These are phyloP conservation scores for Nemania abortiva DNA, from an alignment of 2,329 filamentous ascomycete species.

Conservation along the genomic window DNA sequence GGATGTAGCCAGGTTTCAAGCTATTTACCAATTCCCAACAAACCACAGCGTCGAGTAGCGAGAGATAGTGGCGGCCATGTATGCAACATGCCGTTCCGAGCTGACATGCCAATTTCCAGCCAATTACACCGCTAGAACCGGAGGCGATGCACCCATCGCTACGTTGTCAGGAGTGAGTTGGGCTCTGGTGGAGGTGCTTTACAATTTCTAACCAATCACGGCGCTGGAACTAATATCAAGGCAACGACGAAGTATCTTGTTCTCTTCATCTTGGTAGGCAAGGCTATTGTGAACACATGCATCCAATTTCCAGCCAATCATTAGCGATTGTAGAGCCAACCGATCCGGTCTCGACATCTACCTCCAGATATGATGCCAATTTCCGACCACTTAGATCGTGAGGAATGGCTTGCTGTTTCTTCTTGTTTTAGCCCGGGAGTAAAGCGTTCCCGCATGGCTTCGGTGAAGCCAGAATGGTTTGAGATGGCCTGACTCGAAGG, in stretches of 20 bases:
- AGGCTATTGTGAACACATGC: background rate
- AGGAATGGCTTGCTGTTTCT: too few species aligned
- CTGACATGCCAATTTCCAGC: background rate
- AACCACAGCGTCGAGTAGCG: background rate
- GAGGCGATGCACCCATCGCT: too few species aligned
- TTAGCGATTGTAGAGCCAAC: too few species aligned
- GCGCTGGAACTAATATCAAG: background rate
- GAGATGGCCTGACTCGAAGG: too few species aligned
- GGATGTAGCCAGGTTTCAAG: too few species aligned
- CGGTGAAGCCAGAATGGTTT: background rate
- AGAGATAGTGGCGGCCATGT: too few species aligned
- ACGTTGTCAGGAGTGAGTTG: too few species aligned
- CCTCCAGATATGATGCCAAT: too few species aligned
- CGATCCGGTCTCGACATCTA: too few species aligned
- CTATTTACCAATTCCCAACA: conserved; percentile 2
- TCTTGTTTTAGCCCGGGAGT: background rate
- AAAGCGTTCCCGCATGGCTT: conserved; percentile 4
- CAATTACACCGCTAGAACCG: too few species aligned
- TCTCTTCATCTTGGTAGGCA: background rate
- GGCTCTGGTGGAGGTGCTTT: background rate
- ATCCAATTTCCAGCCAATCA: conserved; percentile 22
- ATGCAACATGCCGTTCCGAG: too few species aligned
- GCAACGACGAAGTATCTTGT: background rate
- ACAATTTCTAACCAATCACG: background rate
- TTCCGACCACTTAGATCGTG: too few species aligned